Base-by-base conservation (phyloP, 768 basidiomycete species). In the Boletus vermiculosoides region DNA sequence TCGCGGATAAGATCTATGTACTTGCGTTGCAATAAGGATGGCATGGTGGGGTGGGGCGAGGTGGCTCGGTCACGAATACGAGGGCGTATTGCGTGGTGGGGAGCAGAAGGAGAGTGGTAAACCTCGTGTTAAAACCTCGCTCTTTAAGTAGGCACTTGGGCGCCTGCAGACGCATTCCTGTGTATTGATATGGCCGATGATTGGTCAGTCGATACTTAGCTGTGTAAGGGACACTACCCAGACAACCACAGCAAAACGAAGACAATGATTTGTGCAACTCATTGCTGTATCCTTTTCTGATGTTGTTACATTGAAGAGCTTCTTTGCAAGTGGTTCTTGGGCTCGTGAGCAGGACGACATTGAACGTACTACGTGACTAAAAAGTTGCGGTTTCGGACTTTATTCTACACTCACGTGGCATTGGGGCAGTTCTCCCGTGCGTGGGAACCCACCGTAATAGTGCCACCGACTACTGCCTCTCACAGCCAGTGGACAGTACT, bases 1-100 rank as follows among this genome's bases (percentile, higher is more conserved):
- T 41, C 22, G 10, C 45, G 63, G 36, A 76, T 71, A n/a, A 76
- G 70, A 42, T 75, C 74, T 34, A 74, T 66, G 59, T 64, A 75
- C 55, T 75, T 76, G 54, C 74, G 66, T 42, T 59, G 67, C 28
- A 63, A 0, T 22, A 45, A 51, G 36, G 56, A 0, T 0, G 53
- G n/a, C 61, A 68, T 67, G 22, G 13, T 22, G 15, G 23, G 3
- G 16, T n/a, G 15, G 23, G 3, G 16, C n/a, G 22, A 34, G 1
- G 22, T 23, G 6, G 22, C 15, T 31, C 12, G 6, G 5, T 36
- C n/a, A 20, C 11, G 6, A 15, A 18, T 34, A 34, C 18, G 22
- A 56, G 20, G 7, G 39, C 10, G 22, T 16, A n/a, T n/a, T 28
- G n/a, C 36, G 45, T 33, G 18, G 42, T 53, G 39, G 45, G 52